Percentiles rank a stretch among this genome's conserved stretches.
phyloP scores from a whole-genome alignment of 2,329 filamentous ascomycete genomes.

The Capronia americana region DNA sequence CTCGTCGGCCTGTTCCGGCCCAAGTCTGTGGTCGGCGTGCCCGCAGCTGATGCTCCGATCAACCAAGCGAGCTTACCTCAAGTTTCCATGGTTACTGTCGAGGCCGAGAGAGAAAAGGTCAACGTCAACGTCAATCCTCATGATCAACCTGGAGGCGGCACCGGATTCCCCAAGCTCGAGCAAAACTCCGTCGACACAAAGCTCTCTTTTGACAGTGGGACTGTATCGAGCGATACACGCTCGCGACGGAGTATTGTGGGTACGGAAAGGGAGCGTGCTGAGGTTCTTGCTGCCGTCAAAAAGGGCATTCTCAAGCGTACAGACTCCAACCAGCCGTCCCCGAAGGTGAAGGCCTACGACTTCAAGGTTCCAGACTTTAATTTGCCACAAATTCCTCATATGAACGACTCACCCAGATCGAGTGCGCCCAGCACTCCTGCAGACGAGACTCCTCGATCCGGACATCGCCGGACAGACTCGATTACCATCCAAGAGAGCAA shows the following conservation, averaged over 20 bases:
- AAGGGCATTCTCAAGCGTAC: conserved; percentile 92
- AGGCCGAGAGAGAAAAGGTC: conserved; percentile 85
- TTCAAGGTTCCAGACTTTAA: conserved; percentile 60
- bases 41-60: conserved; percentile 70
- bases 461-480: conserved; percentile 70
- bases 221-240: conserved; percentile 54
- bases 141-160: conserved; percentile 72
- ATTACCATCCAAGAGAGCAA: conserved; percentile 76
- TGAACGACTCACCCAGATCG: conserved; percentile 79
- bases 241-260: conserved; percentile 88
- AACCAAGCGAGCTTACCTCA: conserved; percentile 75
- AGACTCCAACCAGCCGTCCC: conserved; percentile 71
- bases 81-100: conserved; percentile 93
- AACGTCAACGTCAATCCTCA: conserved; percentile 73
- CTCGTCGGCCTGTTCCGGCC: conserved; percentile 93
- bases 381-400: conserved; percentile 66
- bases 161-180: conserved; percentile 84
- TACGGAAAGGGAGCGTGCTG: conserved; percentile 85
- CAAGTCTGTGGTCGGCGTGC: conserved; percentile 84
- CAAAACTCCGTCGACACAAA: conserved; percentile 77
- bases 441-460: conserved; percentile 63
- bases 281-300: conserved; percentile 88
- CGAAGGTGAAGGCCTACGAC: conserved; percentile 69
- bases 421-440: conserved; percentile 87
- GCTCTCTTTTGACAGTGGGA: conserved; percentile 43